These are phyloP conservation scores for Tephrocybe sp. DNA, from an alignment of 768 basidiomycete species.

Conservation along the genomic window DNA sequence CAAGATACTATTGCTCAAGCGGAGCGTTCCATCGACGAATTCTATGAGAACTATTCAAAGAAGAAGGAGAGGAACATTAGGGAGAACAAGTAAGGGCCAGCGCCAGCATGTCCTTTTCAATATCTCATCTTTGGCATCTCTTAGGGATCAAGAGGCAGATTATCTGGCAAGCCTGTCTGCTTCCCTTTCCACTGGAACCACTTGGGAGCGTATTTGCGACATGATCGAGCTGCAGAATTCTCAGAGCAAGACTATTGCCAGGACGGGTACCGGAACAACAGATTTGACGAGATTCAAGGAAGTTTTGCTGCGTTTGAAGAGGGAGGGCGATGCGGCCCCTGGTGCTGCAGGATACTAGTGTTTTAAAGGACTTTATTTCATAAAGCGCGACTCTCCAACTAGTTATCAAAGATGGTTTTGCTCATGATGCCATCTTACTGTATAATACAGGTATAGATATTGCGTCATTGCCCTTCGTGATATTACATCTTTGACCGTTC, in stretches of 20 bases:
- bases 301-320: conserved; percentile 80
- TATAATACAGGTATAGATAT: not conserved
- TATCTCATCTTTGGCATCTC: not conserved
- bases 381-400: not conserved
- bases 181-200: conserved; percentile 83
- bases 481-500: conserved; percentile 17
- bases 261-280: conserved; percentile 82
- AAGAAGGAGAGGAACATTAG: conserved; percentile 90
- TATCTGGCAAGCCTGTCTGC: conserved; percentile 73
- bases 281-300: conserved; percentile 92
- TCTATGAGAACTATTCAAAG: conserved; percentile 83
- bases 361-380: conserved; percentile 1
- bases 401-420: not conserved
- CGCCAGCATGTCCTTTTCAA: not conserved
- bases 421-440: no score
- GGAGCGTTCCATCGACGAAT: conserved; percentile 83
- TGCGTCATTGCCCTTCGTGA: not conserved
- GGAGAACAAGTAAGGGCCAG: conserved; percentile 82
- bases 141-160: conserved; percentile 82
- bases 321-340: conserved; percentile 89
- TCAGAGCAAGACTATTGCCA: conserved; percentile 93
- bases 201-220: conserved; percentile 92
- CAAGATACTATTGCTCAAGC: conserved; percentile 84
- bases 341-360: conserved; percentile 88
- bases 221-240: conserved; percentile 90